Base-by-base conservation (phyloP, 2,329 filamentous ascomycete species). In the Ceratocystis variospora region DNA sequence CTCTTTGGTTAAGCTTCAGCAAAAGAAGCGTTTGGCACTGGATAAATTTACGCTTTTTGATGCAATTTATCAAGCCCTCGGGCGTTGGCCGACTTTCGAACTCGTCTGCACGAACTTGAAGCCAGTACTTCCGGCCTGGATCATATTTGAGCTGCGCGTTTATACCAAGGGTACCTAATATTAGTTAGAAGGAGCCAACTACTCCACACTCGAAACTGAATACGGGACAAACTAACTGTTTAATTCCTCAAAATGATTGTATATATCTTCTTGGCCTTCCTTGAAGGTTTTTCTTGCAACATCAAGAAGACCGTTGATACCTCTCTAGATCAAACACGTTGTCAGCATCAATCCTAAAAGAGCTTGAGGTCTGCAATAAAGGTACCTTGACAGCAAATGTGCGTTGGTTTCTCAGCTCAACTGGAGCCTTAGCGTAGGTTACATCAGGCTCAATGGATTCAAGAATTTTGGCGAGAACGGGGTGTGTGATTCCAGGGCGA, bases 251-350 rank as follows among this genome's bases (percentile, higher is more conserved):
- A 93, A 80, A 73, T 93, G 83, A 63, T 87, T 80, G 70, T 87
- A 82, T 3, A 90, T 83, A 73, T 96, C 90, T 62, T 87, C 83
- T 4, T 87, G 94, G 1, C 88, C 85, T 73, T 97, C 93, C 71
- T 94, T 95, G 76, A 94, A 96, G 0, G 90, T 90, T 71, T 91
- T 87, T 4, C 92, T 83, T 44, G 90, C 89, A 46, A 96, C 88
- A 75, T 96, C 93, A 3, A 97, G 82, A 66, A 96, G 82, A 1
- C 89, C 89, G 71, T 90, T 91, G 53, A 94, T 85, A 0, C 90
- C 89, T 59, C 90, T 85, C 82, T 89, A 25, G 22, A 25, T 3
- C 3, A 19, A 22, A 22, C 25, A 3, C 7, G 5, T 31, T 62
- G 31, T 15, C n/a, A 59, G 7, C 5, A n/a, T n/a, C n/a, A 3